Base-by-base conservation (phyloP, 2,329 filamentous ascomycete species). In the Exophiala mesophila region DNA sequence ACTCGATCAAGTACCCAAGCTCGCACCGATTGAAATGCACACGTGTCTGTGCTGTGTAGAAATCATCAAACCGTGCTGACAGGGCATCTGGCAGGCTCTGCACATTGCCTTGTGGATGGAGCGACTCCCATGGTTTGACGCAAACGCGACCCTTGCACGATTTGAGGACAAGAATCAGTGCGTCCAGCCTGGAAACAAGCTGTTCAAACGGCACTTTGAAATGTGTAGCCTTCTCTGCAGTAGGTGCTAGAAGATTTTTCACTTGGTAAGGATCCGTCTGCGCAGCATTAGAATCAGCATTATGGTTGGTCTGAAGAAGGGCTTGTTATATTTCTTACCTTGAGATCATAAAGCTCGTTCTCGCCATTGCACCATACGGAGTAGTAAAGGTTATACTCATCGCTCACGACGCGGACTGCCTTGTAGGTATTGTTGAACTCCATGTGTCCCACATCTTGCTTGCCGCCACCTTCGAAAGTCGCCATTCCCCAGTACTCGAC, bases 401-500 rank as follows among this genome's bases (percentile, higher is more conserved):
- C 44, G 1, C 59, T 56, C 3, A 65, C 38, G 4, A 66, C 43
- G 3, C 64, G 59, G 10, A 62, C 48, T 0, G 61, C 59, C 39
- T 66, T 66, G 55, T 66, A 66, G 0, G 63, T 66, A 45, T 64
- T 65, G 51, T 53, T 7, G 33, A 41, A 44, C 24, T 38, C 13
- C n/a, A 29, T 26, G 16, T 41, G 23, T 12, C 56, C 45, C 21
- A 50, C 58, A 17, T 53, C 39, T n/a, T 10, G n/a, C n/a, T n/a
- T n/a, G n/a, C n/a, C n/a, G n/a, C n/a, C n/a, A 0, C 62, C 61
- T 45, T 65, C 63, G 1, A 56, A 33, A 4, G 59, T 47, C 2
- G 52, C 34, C 2, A 17, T 13, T 0, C 75, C 75, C 76, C 74
- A 79, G 49, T 66, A 78, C 52, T 80, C 77, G 2, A 80, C 70